Evolutionary conservation across 139 green algal species (phyloP).

Genomic region (Marvania coccoides): DNA sequence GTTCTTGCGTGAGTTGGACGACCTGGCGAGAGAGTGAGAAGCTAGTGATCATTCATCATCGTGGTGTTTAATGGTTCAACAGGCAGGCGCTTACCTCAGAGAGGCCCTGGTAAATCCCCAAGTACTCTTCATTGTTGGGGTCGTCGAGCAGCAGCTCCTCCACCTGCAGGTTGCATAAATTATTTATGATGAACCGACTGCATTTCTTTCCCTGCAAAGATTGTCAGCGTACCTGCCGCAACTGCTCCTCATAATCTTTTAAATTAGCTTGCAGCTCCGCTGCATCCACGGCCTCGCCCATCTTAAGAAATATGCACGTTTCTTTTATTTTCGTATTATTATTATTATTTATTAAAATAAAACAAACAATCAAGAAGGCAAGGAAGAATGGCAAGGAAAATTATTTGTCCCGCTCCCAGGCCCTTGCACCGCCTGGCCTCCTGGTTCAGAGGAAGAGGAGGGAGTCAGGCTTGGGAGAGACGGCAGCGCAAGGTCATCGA

Average conservation of each 20-base stretch:
- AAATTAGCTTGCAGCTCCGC: background rate
- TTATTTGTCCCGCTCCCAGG: no score
- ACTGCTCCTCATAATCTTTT: conserved; percentile 4
- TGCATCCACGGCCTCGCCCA: background rate
- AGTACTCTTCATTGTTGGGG: conserved; percentile 60
- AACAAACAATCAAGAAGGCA: background rate
- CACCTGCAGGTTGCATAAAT: conserved; percentile 36
- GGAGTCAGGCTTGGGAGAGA: no score
- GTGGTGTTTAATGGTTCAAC: background rate
- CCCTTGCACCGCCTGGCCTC: no score
- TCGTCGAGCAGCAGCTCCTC: conserved; percentile 63
- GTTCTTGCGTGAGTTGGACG: conserved; percentile 65
- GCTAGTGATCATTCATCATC: background rate
- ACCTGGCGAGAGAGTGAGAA: conserved; percentile 33
- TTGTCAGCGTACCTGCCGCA: background rate
- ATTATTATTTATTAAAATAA: conserved; percentile 5
- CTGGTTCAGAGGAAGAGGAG: no score
- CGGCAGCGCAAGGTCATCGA: no score
- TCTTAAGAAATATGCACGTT: background rate
- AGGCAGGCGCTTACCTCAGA: conserved; percentile 36
- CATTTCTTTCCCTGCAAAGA: no score
- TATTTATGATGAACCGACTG: no score
- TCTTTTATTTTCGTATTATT: no score
- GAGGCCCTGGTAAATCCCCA: conserved; percentile 60
- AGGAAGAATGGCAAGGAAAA: background rate